These are phyloP conservation scores for Salix suchowensis DNA, from an alignment of 345 rosid species.

Conservation along the genomic window DNA sequence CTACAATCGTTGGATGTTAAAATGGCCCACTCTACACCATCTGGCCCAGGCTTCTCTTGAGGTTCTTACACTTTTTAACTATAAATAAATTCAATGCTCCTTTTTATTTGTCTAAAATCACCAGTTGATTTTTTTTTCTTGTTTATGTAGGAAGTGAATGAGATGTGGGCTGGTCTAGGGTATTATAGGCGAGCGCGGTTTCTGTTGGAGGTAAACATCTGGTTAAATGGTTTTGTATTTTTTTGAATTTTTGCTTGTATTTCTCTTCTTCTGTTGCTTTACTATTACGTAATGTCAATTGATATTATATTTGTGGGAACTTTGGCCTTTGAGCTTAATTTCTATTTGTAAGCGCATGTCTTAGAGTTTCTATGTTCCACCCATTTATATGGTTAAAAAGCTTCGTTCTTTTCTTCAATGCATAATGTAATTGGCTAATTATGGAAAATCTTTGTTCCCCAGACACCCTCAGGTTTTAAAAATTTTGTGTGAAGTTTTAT, in stretches of 20 bases:
- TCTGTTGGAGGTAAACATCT: conserved; percentile 61
- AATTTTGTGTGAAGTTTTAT: background rate
- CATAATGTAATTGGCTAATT: background rate
- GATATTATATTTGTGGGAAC: background rate
- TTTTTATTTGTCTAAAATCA: background rate
- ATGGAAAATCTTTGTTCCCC: background rate
- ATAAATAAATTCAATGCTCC: background rate
- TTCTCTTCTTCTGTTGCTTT: background rate
- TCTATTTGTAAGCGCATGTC: background rate
- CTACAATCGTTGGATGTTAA: conserved; percentile 83
- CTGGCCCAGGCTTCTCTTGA: conserved; percentile 83
- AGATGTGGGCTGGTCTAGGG: conserved; percentile 97
- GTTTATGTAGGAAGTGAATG: conserved; percentile 76
- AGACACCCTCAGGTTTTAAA: background rate
- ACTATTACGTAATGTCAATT: background rate
- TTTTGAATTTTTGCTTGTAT: background rate
- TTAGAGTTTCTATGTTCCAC: background rate
- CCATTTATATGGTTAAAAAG: background rate
- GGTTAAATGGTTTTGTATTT: background rate
- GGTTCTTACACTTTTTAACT: conserved; percentile 20
- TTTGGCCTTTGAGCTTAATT: background rate
- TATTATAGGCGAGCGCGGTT: conserved; percentile 92
- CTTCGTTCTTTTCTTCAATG: background rate
- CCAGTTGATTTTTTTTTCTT: background rate
- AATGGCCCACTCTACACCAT: conserved; percentile 76